Evolutionary conservation across 768 basidiomycete species (phyloP).

Genomic region (Pulveroboletus frians): DNA sequence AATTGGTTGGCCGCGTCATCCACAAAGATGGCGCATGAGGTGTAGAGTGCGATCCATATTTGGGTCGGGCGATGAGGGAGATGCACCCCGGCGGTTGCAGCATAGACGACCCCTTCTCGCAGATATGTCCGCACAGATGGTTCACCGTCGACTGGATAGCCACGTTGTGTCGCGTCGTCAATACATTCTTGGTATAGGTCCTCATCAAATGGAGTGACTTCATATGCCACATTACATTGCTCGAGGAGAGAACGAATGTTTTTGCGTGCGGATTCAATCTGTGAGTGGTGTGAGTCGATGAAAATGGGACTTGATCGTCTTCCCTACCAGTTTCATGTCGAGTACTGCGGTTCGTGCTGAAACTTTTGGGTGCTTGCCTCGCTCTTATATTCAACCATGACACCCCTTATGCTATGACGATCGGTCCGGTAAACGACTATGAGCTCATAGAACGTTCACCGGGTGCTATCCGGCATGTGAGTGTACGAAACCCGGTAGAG

Average conservation of each 20-base stretch:
- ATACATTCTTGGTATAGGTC: slow-evolving; percentile 20
- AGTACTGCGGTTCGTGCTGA: neutral
- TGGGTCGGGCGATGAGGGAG: slow-evolving; percentile 16
- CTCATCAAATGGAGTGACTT: slow-evolving; percentile 11
- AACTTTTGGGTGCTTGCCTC: neutral
- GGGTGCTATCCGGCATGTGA: too few species aligned
- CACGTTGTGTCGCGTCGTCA: slow-evolving; percentile 17
- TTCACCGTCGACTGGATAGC: slow-evolving; percentile 24
- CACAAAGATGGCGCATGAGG: slow-evolving; percentile 33
- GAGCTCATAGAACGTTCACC: slow-evolving; percentile 1
- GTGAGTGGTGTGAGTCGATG: neutral
- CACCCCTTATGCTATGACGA: too few species aligned
- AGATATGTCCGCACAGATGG: slow-evolving; percentile 28
- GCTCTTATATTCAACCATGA: slow-evolving; percentile 4
- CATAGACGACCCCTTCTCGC: slow-evolving; percentile 28
- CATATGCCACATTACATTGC: slow-evolving; percentile 14
- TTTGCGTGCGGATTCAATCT: slow-evolving; percentile 10
- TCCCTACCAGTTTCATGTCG: slow-evolving; percentile 13
- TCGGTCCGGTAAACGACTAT: neutral
- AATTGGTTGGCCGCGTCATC: slow-evolving; percentile 34
- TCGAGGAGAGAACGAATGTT: slow-evolving; percentile 15
- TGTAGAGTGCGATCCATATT: slow-evolving; percentile 36
- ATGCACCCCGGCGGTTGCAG: slow-evolving; percentile 26
- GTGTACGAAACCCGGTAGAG: neutral
- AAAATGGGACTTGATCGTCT: neutral